phyloP scores from a whole-genome alignment of 306 rosid genomes.

The Arachis stenosperma region DNA sequence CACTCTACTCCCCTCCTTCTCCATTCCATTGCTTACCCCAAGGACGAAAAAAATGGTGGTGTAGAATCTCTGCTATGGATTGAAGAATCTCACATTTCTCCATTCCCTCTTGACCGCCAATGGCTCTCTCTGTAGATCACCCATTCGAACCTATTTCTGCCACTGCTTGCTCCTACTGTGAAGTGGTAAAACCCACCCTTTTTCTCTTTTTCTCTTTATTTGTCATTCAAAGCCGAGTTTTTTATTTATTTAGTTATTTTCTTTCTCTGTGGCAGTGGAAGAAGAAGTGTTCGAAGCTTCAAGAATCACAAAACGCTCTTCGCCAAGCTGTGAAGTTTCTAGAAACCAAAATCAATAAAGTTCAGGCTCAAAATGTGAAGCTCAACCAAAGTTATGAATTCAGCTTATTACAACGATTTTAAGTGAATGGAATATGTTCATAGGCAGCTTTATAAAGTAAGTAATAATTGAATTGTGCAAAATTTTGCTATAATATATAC shows the following conservation, averaged over 20 bases:
- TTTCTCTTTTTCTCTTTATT: neutral
- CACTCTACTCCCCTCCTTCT: too few relatives aligned
- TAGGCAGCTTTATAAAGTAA: too few relatives aligned
- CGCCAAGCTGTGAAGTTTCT: slow-evolving; percentile 67
- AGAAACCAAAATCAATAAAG: slow-evolving; percentile 39
- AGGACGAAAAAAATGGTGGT: neutral
- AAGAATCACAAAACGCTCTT: slow-evolving; percentile 53
- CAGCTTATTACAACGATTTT: too few relatives aligned
- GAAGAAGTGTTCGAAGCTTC: slow-evolving; percentile 49
- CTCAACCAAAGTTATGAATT: slow-evolving; percentile 60
- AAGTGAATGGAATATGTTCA: too few relatives aligned
- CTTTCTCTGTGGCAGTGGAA: slow-evolving; percentile 55
- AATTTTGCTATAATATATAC: too few relatives aligned
- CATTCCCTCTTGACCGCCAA: neutral
- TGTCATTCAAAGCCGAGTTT: too few relatives aligned
- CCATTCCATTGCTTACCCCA: too few relatives aligned
- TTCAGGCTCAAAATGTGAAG: slow-evolving; percentile 42
- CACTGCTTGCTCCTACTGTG: neutral
- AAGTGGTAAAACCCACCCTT: neutral
- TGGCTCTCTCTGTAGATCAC: neutral
- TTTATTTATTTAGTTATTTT: neutral
- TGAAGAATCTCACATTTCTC: neutral
- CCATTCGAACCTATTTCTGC: neutral
- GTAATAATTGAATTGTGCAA: too few relatives aligned
- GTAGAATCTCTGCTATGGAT: neutral